Conservation (phyloP, 2,329 filamentous ascomycete genomes). For the Amauroascus niger region DNA sequence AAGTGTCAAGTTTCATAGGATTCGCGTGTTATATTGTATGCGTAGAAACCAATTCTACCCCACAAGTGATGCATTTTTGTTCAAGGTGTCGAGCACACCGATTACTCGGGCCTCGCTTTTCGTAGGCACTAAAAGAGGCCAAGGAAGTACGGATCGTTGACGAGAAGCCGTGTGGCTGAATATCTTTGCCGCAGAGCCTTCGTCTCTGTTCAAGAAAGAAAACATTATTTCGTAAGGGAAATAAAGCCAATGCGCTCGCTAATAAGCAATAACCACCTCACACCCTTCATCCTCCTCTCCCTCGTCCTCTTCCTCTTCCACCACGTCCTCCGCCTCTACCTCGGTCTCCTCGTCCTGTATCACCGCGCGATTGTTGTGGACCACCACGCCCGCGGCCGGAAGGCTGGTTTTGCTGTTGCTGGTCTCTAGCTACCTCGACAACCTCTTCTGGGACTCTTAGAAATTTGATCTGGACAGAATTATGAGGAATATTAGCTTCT, state of each 20-base stretch:
- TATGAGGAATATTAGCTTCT: neutral
- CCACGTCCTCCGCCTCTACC: conserved; percentile 36
- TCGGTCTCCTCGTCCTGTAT: conserved; percentile 32
- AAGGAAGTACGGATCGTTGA: neutral
- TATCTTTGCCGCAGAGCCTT: neutral
- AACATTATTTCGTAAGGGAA: conserved; percentile 3
- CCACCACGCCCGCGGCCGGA: conserved; percentile 36
- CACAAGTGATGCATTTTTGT: neutral
- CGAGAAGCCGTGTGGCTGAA: neutral
- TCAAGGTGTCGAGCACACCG: neutral
- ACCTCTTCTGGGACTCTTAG: conserved; percentile 93
- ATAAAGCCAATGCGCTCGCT: neutral
- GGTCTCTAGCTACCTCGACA: conserved; percentile 85
- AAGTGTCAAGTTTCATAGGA: neutral
- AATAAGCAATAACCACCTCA: neutral
- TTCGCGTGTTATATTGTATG: neutral
- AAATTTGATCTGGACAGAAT: conserved; percentile 74
- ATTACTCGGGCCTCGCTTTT: neutral
- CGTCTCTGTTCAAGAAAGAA: neutral
- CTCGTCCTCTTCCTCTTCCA: conserved; percentile 38
- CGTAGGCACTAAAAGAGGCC: neutral
- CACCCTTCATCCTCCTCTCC: conserved; percentile 29
- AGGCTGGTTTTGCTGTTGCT: conserved; percentile 63
- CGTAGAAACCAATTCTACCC: neutral
- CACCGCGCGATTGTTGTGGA: conserved; percentile 25